Base-by-base conservation (phyloP, 2,329 filamentous ascomycete genomes). In the Verticillium nubilum region DNA sequence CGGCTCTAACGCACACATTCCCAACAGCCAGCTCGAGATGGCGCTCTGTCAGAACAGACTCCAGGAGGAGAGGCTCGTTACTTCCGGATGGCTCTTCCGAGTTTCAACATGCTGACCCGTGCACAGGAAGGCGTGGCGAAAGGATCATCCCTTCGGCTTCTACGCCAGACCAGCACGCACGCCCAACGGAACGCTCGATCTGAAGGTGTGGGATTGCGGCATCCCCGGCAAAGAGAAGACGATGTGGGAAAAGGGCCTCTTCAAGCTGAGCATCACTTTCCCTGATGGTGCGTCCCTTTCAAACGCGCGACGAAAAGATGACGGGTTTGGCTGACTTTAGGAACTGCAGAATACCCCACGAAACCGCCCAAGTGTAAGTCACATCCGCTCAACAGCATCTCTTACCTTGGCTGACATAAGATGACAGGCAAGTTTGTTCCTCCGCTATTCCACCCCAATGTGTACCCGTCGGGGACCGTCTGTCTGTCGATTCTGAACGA, bases 401-500 rank as follows among this genome's bases (percentile, higher is more conserved):
- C 42, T 7, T 10, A 10, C 42, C 25, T 50, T 10, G 42, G 13
- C 42, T 50, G 19, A 50, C 42, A 50, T 19, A 47, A 57, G 26
- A 10, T 23, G 62, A 53, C 67, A 97, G 93, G 93, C 87, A 97
- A 97, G 84, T 99, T 99, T 71, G 86, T 89, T 0, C 95, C 95
- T 13, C 94, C 95, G 25, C 86, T 99, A 47, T 99, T 99, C 79
- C 95, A 99, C 71, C 95, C 95, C 0, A 99, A 99, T 74, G 95
- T 99, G 66, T 99, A 99, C 73, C 95, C 95, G 0, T 98, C 94
- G 0, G 96, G 95, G 66, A 99, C 95, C 54, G 95, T 99, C 63
- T 99, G 95, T 72, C 84, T 99, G 25, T 97, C 92, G 28, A 99
- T 99, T 66, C 78, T 99, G 65, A 99, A 98, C 77, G 96, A 99